Percentiles rank a stretch among this genome's conserved stretches.
phyloP scores from a whole-genome alignment of 441 rosid genomes.

The Theobroma grandiflorum region DNA sequence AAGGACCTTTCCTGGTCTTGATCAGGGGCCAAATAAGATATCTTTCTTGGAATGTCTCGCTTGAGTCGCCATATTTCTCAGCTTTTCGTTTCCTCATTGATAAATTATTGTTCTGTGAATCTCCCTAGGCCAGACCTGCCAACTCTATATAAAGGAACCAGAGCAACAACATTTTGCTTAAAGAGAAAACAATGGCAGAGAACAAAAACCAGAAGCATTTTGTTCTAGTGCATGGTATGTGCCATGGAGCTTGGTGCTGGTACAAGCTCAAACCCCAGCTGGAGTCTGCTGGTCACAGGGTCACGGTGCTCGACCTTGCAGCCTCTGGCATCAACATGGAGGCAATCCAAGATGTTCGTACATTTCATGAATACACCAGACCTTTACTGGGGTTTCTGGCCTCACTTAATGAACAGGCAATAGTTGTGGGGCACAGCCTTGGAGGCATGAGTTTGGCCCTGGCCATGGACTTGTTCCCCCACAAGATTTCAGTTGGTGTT shows the following conservation, averaged over 20 bases:
- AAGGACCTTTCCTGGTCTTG: too few species aligned
- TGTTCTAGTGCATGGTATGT: slow-evolving; percentile 1
- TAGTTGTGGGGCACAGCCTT: slow-evolving; percentile 71
- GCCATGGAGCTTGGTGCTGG: slow-evolving; percentile 79
- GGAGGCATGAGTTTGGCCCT: slow-evolving; percentile 70
- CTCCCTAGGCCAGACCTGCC: neutral
- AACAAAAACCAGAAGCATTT: neutral
- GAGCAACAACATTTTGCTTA: neutral
- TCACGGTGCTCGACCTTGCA: slow-evolving; percentile 54
- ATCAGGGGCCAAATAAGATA: too few species aligned
- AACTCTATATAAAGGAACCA: neutral
- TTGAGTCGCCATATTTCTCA: too few species aligned
- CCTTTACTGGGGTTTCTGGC: slow-evolving; percentile 53
- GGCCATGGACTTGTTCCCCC: slow-evolving; percentile 57
- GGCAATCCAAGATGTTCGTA: slow-evolving; percentile 48
- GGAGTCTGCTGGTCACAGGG: slow-evolving; percentile 58
- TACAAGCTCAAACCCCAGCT: slow-evolving; percentile 63
- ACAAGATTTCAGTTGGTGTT: slow-evolving; percentile 55
- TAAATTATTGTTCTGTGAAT: neutral
- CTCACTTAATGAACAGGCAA: slow-evolving; percentile 40
- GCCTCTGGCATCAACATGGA: slow-evolving; percentile 54
- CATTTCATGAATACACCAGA: slow-evolving; percentile 52
- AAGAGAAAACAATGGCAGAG: neutral
- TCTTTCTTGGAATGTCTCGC: too few species aligned
- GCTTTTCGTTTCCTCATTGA: neutral